Conservation (phyloP, 2,329 filamentous ascomycete genomes). For the Immersiporthe knoxdaviesiana region DNA sequence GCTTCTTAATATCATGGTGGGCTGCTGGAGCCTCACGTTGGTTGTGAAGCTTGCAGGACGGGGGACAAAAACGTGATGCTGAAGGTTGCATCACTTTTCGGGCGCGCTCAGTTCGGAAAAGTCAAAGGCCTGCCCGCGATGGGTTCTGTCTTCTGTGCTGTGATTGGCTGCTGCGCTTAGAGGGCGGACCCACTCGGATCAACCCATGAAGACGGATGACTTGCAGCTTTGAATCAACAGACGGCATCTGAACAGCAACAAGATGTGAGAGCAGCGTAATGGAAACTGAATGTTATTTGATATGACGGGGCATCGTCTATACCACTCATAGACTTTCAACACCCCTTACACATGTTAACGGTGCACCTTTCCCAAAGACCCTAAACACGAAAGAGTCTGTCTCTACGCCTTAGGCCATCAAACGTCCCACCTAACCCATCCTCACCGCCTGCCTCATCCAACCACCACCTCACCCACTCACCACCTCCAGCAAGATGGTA, state of each 20-base stretch:
- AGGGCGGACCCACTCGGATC: neutral
- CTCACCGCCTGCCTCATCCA: neutral
- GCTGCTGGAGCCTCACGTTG: conserved; percentile 36
- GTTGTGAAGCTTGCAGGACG: conserved; percentile 15
- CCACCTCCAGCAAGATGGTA: neutral
- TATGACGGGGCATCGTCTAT: neutral
- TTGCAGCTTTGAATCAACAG: neutral
- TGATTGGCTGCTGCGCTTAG: conserved; percentile 11
- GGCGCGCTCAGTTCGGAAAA: conserved; percentile 10
- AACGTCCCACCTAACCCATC: neutral
- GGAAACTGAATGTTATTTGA: neutral
- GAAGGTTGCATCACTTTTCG: conserved; percentile 9
- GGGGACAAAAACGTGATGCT: conserved; percentile 13
- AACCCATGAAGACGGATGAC: neutral
- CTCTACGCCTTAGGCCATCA: neutral
- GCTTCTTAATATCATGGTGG: conserved; percentile 60
- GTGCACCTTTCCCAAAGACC: neutral
- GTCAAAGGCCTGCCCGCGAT: conserved; percentile 5
- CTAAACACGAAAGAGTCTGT: too few relatives aligned
- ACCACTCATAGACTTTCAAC: neutral
- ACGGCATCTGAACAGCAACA: neutral
- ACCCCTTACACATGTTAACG: neutral
- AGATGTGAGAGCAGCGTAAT: neutral
- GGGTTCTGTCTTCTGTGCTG: neutral
- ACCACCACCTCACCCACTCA: neutral